Evolutionary conservation across 768 basidiomycete genomes (phyloP).

Genomic region (Scleroderma citrinum): DNA sequence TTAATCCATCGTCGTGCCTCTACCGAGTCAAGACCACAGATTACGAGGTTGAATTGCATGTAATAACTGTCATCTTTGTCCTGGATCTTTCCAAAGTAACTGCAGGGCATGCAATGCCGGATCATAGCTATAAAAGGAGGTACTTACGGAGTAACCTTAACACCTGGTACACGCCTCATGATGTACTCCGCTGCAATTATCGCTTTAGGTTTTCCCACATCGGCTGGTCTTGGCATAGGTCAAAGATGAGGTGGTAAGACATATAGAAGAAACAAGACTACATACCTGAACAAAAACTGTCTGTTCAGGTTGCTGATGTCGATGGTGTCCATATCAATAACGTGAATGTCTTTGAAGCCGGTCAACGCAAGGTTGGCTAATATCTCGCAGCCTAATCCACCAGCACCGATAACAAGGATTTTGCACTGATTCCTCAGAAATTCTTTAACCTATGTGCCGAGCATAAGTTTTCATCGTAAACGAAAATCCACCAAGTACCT

Average conservation of each 20-base stretch:
- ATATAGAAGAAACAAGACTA: background rate
- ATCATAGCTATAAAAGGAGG: background rate
- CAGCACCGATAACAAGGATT: slow-evolving; percentile 96
- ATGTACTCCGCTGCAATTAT: slow-evolving; percentile 92
- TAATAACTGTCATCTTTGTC: slow-evolving; percentile 96
- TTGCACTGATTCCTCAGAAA: slow-evolving; percentile 83
- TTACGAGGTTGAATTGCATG: slow-evolving; percentile 93
- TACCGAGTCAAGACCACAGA: slow-evolving; percentile 95
- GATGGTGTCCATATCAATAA: slow-evolving; percentile 99
- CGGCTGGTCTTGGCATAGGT: slow-evolving; percentile 53
- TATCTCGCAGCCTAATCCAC: slow-evolving; percentile 96
- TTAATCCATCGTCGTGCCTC: slow-evolving; percentile 99
- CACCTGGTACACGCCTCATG: slow-evolving; percentile 93
- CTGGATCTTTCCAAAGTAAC: slow-evolving; percentile 96
- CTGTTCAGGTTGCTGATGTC: slow-evolving; percentile 98
- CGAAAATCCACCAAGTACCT: slow-evolving; percentile 39
- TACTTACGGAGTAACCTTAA: slow-evolving; percentile 92
- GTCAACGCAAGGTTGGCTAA: slow-evolving; percentile 92
- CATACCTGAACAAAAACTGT: slow-evolving; percentile 93
- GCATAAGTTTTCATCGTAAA: background rate
- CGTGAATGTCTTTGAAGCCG: slow-evolving; percentile 97
- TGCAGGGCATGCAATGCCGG: slow-evolving; percentile 29
- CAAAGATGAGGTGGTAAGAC: background rate
- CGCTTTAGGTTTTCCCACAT: slow-evolving; percentile 93
- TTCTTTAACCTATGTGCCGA: slow-evolving; percentile 61